phyloP scores from a whole-genome alignment of 208 protist genomes.

The Strigomonas galati region DNA sequence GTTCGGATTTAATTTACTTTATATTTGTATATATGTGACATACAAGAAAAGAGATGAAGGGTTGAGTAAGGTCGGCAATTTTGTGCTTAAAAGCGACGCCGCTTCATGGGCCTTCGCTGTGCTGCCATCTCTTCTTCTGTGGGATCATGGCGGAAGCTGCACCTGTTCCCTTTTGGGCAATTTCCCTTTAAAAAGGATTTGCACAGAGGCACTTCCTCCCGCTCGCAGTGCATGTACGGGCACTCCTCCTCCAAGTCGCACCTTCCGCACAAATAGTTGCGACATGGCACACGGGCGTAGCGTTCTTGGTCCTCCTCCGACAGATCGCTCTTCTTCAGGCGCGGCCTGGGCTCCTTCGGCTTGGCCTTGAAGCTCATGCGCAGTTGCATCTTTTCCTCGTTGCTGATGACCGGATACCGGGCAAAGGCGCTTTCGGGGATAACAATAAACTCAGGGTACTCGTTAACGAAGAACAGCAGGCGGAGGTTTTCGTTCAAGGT shows the following conservation, averaged over 20 bases:
- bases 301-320: conserved; percentile 41
- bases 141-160: conserved; percentile 75
- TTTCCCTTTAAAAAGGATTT: conserved; percentile 46
- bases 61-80: no score
- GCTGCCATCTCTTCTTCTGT: conserved; percentile 19
- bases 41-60: no score
- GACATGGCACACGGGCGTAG: conserved; percentile 54
- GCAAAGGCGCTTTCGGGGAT: conserved; percentile 34
- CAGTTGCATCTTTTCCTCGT: conserved; percentile 65
- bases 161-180: conserved; percentile 59
- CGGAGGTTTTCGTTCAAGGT: conserved; percentile 79
- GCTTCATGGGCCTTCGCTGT: no score
- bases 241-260: conserved; percentile 54
- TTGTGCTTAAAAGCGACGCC: no score
- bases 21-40: no score
- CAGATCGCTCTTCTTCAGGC: conserved; percentile 42
- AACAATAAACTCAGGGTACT: conserved; percentile 82
- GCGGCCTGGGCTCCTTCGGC: conserved; percentile 24
- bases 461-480: conserved; percentile 80
- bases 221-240: conserved; percentile 76
- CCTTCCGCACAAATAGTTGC: conserved; percentile 49
- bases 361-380: conserved; percentile 62
- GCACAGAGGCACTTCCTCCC: conserved; percentile 61
- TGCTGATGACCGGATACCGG: conserved; percentile 56
- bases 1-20: no score